Evolutionary conservation across 176 grass and related monocot genomes (phyloP), one percentile per base, ranked within the genome.

Genomic region (Carex cristatella): DNA sequence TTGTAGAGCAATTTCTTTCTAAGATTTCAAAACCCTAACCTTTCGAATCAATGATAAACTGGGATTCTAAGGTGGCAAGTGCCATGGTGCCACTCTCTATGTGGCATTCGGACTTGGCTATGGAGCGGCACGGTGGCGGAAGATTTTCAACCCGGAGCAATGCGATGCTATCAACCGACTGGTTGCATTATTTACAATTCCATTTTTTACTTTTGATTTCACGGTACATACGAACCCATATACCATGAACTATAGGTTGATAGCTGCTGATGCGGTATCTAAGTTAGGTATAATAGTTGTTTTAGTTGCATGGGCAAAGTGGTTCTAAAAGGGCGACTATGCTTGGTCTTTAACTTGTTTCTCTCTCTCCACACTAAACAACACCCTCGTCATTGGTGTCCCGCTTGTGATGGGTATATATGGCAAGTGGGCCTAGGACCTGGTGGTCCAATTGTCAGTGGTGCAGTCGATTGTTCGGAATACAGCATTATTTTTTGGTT

Each of bases 151-250:
- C 38, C 79, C 88, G 2, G 91, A 98, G 59, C 92, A 98, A 87
- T 91, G 91, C 89, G 89, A 88, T 69, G 91, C 89, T 28, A 83
- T 94, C 28, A 91, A 98, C 91, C 88, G 92, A 18, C 89, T 98
- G 30, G 95, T 98, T 2, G 61, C 86, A 62, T 94, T 86, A 86
- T 93, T 98, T 91, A 63, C 89, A 70, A 46, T 98, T 4, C 95
- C 95, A 49, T 98, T 94, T 90, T 94, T 98, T 88, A 84, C 88
- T 82, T 98, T 94, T 62, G 91, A 93, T 66, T 98, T 98, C 89
- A 89, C 91, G 18, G 2, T 84, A 66, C 90, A 86, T 87, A 84
- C 87, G 51, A 80, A 98, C 80, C 92, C 95, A 46, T 94, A 85
- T 82, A 66, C 91, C 31, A 89, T 94, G 81, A 93, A 84, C 84